Evolutionary conservation across 164 flowering plant species (phyloP), one percentile per base, ranked within the genome.

Genomic region (Pachysandra terminalis): DNA sequence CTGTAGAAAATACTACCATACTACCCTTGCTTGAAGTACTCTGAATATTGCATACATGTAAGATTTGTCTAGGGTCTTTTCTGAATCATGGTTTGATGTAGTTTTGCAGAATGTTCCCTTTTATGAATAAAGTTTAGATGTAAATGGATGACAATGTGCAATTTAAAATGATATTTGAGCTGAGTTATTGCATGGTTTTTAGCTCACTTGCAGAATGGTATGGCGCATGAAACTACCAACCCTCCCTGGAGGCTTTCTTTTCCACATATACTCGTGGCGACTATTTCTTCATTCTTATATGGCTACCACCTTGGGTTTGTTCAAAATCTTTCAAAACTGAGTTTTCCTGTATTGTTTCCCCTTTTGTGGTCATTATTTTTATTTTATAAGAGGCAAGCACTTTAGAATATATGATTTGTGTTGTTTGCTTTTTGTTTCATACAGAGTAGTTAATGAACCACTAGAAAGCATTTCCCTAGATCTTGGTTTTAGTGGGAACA

Each of bases 381-480:
- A 1, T 64, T 12, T 64, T 7, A n/a, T 22, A 0, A 48, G 62
- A 27, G 41, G 41, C 21, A 24, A 45, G 0, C 16, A 45, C 26
- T 67, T 26, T 1, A 41, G 25, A 41, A 59, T 4, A 12, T 28
- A 12, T 52, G 48, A 27, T 48, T 51, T 21, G 22, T 19, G 59
- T 24, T 45, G 2, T 64, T 27, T 67, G 45, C 32, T 5, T 63
- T n/a, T 69, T 60, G 54, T 57, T 57, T 6, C 15, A 62, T 69
- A 59, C 91, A 93, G 98, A 60, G 96, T 93, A 65, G 98, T 93
- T 28, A 93, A 93, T 79, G 98, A 91, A 73, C 89, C 98, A 53
- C 91, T 91, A 71, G 97, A 91, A 73, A 91, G 83, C 79, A 93
- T 93, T 68, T 81, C 98, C 37, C 35, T 56, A 27, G 97, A 91